These are phyloP conservation scores for Clathrospora elynae DNA, from an alignment of 2,329 filamentous ascomycete species.

Conservation along the genomic window DNA sequence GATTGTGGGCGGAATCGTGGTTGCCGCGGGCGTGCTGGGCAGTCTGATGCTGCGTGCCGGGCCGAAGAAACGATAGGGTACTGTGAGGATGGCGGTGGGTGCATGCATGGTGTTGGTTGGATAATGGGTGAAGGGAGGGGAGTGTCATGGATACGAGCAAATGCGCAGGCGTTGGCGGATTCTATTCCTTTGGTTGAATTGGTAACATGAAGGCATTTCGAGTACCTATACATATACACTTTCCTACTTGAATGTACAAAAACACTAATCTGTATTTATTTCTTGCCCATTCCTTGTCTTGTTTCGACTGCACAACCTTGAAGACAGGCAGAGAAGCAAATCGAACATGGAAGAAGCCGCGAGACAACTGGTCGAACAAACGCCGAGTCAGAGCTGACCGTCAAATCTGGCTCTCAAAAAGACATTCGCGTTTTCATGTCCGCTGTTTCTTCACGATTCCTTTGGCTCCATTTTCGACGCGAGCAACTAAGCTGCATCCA, in stretches of 20 bases:
- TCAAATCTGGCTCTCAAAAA: conserved; percentile 14
- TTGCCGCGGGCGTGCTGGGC: conserved; percentile 91
- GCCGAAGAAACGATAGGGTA: conserved; percentile 60
- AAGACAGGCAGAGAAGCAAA: conserved; percentile 25
- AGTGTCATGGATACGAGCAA: conserved; percentile 8
- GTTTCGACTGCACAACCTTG: not conserved
- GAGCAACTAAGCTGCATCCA: conserved; percentile 3
- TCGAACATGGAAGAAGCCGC: conserved; percentile 32
- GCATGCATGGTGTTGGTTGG: not conserved
- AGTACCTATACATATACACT: conserved; percentile 14
- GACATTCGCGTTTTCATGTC: conserved; percentile 7
- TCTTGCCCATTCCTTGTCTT: not conserved
- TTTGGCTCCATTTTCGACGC: conserved; percentile 1
- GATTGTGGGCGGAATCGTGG: conserved; percentile 89
- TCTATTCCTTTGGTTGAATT: conserved; percentile 26
- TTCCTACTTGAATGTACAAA: too few species aligned
- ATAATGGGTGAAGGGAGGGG: not conserved
- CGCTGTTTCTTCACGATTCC: not conserved
- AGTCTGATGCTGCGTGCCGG: conserved; percentile 79
- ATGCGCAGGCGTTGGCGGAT: conserved; percentile 37
- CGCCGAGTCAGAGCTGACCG: conserved; percentile 29
- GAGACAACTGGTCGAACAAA: conserved; percentile 26
- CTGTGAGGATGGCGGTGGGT: not conserved
- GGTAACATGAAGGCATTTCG: conserved; percentile 13
- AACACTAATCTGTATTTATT: too few species aligned